Evolutionary conservation across 2,329 filamentous ascomycete species (phyloP), one percentile per base, ranked within the genome.

Genomic region (Didymella sp.): DNA sequence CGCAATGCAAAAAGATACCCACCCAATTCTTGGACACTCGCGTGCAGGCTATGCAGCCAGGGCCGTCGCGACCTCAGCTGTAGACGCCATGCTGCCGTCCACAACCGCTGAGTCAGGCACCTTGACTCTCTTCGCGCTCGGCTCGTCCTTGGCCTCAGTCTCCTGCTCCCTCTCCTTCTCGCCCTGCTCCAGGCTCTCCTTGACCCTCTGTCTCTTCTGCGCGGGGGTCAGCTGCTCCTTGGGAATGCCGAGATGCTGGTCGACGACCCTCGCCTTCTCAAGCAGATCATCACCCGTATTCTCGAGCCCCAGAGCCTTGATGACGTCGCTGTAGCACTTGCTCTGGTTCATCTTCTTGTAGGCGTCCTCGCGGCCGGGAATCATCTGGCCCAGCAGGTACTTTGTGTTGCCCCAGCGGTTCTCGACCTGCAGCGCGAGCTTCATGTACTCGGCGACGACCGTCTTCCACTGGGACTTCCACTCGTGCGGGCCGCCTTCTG

Each of bases 331-430:
- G 70, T 97, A 96, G 65, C 84, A 89, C 77, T 89, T 92, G 58
- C 84, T 84, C 43, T 79, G 76, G 60, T 85, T 86, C 64, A 95
- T 82, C 3, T 80, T 76, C 56, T 83, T 81, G 72, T 89, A 90
- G 1, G 80, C 80, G 35, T 84, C 80, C 44, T 86, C 81, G 74
- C 92, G 96, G 15, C 93, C 92, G 0, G 92, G 92, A 22, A 98
- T 86, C 76, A 97, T 85, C 74, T 96, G 91, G 38, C 86, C 85
- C 25, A 99, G 85, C 28, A 95, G 81, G 73, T 90, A 99, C 75
- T 99, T 99, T 5, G 93, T 96, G 78, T 99, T 99, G 41, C 90
- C 89, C 75, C 89, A 95, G 60, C 88, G 87, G 75, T 99, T 98
- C 72, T 94, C 88, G 12, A 92, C 86, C 53, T 90, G 86, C 67